Evolutionary conservation across 2,329 filamentous ascomycete species (phyloP).

Genomic region (Aspergillus piperis): DNA sequence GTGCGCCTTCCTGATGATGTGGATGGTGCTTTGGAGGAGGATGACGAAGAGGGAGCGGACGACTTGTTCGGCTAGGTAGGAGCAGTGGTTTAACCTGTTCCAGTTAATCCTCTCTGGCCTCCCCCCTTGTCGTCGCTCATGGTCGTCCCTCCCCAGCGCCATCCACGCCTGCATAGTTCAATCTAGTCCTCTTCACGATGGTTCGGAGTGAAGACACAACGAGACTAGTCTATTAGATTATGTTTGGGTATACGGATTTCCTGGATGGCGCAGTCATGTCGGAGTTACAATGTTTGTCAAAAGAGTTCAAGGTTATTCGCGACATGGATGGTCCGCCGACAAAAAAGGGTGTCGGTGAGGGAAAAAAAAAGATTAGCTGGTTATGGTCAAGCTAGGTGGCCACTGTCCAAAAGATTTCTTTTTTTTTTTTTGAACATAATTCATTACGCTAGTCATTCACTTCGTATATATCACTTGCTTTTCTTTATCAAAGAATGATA

Average conservation of each 20-base stretch:
- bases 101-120: conserved; percentile 1
- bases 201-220: conserved; percentile 12
- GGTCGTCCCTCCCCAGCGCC: conserved; percentile 13
- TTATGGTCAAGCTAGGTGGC: conserved; percentile 62
- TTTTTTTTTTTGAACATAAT: neutral
- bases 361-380: conserved; percentile 21
- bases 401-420: conserved; percentile 45
- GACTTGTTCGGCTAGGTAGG: conserved; percentile 35
- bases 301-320: conserved; percentile 17
- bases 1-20: conserved; percentile 54
- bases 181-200: conserved; percentile 13
- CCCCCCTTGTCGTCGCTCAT: conserved; percentile 19
- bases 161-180: conserved; percentile 8
- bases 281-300: conserved; percentile 23
- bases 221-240: conserved; percentile 8
- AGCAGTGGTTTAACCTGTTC: conserved; percentile 14
- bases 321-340: conserved; percentile 18
- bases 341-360: conserved; percentile 11
- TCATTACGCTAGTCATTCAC: neutral
- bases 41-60: conserved; percentile 52
- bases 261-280: conserved; percentile 21
- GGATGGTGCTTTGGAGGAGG: conserved; percentile 62
- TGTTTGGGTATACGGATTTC: conserved; percentile 17
- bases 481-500: neutral
- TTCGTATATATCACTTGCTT: neutral